Evolutionary conservation across 1,284 basidiomycete genomes (phyloP).

Genomic region (Omphalotus olearius): DNA sequence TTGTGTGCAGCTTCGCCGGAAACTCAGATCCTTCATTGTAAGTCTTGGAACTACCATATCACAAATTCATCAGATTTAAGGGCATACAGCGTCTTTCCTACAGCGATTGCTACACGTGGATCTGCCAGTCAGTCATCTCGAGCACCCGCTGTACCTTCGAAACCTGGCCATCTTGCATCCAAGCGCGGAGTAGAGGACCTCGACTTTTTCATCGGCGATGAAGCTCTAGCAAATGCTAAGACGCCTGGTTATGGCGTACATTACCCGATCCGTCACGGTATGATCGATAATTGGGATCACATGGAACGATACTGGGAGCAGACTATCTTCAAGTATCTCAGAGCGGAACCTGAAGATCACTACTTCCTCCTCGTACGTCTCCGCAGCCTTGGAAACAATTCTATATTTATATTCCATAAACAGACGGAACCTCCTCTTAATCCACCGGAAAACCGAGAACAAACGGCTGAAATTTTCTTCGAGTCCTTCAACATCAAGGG

Average conservation of each 20-base stretch:
- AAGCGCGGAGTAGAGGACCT: constrained; percentile 99
- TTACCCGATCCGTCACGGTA: constrained; percentile 96
- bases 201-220: constrained; percentile 99
- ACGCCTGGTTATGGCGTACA: constrained; percentile 88
- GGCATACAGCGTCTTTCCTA: constrained; percentile 78
- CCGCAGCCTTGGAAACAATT: not conserved
- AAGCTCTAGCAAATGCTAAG: constrained; percentile 93
- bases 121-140: constrained; percentile 60
- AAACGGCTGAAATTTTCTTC: constrained; percentile 99
- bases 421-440: constrained; percentile 99
- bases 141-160: constrained; percentile 75
- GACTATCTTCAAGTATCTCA: constrained; percentile 99
- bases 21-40: constrained; percentile 98
- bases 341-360: constrained; percentile 98
- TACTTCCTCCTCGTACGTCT: constrained; percentile 88
- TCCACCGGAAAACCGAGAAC: constrained; percentile 97
- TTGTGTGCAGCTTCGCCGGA: constrained; percentile 79
- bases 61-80: not conserved
- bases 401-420: not conserved
- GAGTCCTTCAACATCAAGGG: constrained; percentile 99
- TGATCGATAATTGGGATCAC: constrained; percentile 99
- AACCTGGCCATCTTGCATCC: constrained; percentile 90
- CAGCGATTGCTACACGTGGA: constrained; percentile 88
- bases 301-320: constrained; percentile 99
- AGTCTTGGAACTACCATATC: constrained; percentile 27